Evolutionary conservation across 164 flowering plant species (phyloP).

Genomic region (Dillenia suffruticosa): DNA sequence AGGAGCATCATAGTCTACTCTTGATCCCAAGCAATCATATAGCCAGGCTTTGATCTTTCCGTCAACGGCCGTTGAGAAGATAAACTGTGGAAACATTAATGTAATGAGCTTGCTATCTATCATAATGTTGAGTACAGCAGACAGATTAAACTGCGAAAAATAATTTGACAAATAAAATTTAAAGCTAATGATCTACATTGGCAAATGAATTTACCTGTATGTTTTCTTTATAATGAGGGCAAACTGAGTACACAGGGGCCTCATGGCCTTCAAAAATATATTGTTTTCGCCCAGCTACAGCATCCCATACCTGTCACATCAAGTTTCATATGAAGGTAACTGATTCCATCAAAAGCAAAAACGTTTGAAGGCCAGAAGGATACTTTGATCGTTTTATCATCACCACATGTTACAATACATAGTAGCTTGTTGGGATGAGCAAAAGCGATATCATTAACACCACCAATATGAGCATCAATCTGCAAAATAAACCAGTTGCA

Average conservation of each 20-base stretch:
- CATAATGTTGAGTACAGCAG: background rate
- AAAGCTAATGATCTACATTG: background rate
- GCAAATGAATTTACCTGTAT: constrained; percentile 38
- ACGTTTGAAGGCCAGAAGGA: background rate
- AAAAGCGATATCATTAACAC: constrained; percentile 70
- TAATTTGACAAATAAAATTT: background rate
- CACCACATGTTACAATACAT: constrained; percentile 62
- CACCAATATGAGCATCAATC: constrained; percentile 71
- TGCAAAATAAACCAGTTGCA: constrained; percentile 7
- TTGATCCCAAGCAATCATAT: constrained; percentile 46
- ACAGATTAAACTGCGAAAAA: background rate
- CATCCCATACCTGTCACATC: constrained; percentile 54
- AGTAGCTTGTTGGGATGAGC: constrained; percentile 58
- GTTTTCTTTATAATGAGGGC: constrained; percentile 66
- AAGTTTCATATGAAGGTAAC: background rate
- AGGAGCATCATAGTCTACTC: constrained; percentile 58
- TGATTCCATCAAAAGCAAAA: background rate
- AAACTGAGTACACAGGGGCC: constrained; percentile 72
- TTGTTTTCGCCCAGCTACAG: constrained; percentile 37
- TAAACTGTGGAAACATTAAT: constrained; percentile 30
- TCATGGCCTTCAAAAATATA: constrained; percentile 70
- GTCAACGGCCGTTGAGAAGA: constrained; percentile 54
- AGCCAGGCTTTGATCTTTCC: constrained; percentile 66
- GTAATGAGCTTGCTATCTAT: background rate
- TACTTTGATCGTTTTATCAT: constrained; percentile 65